Conservation (phyloP, 441 rosid species). For the Jatropha podagrica region DNA sequence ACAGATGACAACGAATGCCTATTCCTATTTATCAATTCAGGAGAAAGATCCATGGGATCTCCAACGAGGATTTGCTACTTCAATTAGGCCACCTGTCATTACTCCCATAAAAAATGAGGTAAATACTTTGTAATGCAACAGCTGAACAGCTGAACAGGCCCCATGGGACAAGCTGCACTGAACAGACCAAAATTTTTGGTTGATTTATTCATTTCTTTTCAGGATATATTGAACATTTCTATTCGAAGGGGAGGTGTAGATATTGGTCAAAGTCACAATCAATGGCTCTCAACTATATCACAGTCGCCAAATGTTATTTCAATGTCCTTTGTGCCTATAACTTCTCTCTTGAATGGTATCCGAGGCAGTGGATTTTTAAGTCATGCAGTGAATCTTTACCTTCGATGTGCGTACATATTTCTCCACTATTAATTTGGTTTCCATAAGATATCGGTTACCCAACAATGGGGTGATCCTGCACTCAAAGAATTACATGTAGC, state of each 20-base stretch:
- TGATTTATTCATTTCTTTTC: constrained; percentile 15
- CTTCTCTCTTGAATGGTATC: constrained; percentile 75
- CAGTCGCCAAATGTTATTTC: constrained; percentile 82
- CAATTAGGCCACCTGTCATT: constrained; percentile 46
- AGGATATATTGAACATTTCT: constrained; percentile 56
- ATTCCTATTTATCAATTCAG: constrained; percentile 40
- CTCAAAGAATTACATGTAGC: neutral
- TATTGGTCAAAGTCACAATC: constrained; percentile 66
- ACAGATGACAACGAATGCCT: neutral
- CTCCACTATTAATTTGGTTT: constrained; percentile 6
- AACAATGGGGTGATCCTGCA: neutral
- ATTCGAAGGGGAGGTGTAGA: constrained; percentile 78
- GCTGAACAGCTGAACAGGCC: neutral
- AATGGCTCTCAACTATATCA: constrained; percentile 83
- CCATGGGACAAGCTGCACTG: neutral
- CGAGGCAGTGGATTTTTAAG: constrained; percentile 85
- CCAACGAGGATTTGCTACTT: constrained; percentile 37
- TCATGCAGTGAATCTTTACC: constrained; percentile 92
- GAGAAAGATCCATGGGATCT: constrained; percentile 53
- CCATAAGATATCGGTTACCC: neutral
- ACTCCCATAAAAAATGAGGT: constrained; percentile 60
- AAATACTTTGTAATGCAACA: constrained; percentile 22
- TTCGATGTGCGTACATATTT: constrained; percentile 65
- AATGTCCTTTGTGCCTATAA: constrained; percentile 93
- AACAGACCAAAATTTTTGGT: neutral